These are phyloP conservation scores for Cymodocea nodosa DNA, from an alignment of 116 monocot species.

Conservation along the genomic window DNA sequence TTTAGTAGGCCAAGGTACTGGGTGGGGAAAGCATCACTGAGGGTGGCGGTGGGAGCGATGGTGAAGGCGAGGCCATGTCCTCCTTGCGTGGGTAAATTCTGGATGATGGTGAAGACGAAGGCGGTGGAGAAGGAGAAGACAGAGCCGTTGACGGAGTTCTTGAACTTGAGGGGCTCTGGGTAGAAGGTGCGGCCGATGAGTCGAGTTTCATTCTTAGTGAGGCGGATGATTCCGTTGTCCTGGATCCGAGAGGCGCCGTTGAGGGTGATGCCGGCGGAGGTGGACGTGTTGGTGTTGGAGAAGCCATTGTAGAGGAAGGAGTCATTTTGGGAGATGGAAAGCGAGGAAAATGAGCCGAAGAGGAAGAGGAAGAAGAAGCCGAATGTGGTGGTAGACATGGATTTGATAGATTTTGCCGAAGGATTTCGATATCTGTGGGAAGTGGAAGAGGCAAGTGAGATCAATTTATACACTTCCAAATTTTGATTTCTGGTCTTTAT, in stretches of 20 bases:
- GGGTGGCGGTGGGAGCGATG: constrained; percentile 22
- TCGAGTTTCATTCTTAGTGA: no score
- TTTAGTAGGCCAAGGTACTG: constrained; percentile 82
- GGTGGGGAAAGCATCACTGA: constrained; percentile 27
- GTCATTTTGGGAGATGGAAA: constrained; percentile 16
- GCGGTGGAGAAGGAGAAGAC: constrained; percentile 60
- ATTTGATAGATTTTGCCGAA: no score
- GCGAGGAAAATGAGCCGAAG: constrained; percentile 3
- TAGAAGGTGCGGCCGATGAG: constrained; percentile 61
- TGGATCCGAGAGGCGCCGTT: constrained; percentile 35
- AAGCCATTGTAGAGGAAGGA: constrained; percentile 42
- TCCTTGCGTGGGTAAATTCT: constrained; percentile 39
- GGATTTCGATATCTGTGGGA: no score
- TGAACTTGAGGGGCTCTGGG: constrained; percentile 29
- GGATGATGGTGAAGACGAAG: constrained; percentile 56
- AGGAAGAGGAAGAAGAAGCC: constrained; percentile 11
- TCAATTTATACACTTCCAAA: no score
- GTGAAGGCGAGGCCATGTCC: constrained; percentile 73
- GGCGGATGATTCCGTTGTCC: constrained; percentile 23
- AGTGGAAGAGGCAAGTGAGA: no score
- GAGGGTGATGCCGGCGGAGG: constrained; percentile 12
- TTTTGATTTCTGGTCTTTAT: no score
- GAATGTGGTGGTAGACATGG: neutral
- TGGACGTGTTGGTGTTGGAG: neutral
- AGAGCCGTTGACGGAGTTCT: constrained; percentile 22